Base-by-base conservation (phyloP, 2,329 filamentous ascomycete genomes). In the Talaromyces islandicus region DNA sequence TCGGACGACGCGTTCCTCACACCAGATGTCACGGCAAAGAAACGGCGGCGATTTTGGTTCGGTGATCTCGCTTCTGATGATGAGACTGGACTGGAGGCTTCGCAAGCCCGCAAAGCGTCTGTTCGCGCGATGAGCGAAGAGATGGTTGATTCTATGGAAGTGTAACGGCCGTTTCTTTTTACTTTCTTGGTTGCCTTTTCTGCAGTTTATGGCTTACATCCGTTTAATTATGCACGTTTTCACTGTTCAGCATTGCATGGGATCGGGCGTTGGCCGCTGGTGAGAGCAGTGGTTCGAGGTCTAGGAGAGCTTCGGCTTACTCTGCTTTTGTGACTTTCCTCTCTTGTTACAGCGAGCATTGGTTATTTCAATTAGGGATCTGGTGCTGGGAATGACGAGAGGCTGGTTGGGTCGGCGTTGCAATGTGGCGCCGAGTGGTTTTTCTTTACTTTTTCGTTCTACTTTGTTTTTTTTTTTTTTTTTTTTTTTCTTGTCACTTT, bases 11-110 rank as follows among this genome's bases (percentile, higher is more conserved):
- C 75, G 4, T 81, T 77, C 64, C 70, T 77, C 19, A 81, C 78
- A 17, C 77, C 83, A 2, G 78, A 81, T 63, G 68, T 76, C 3
- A 86, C 86, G 38, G 88, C 88, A 7, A 85, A 85, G 68, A 97
- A 97, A 79, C 88, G 92, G 53, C 91, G 91, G 14, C 85, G 84
- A 63, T 97, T 91, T 75, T 97, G 92, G 93, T 83, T 97, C 3
- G 91, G 92, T 48, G 87, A 91, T 63, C 81, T 81, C 4, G 75
- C 75, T 41, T 69, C 77, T 57, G 70, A 74, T 30, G 72, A 76
- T 56, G 77, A 77, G 48, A 68, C n/a, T 70, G 69, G 6, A 67
- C 70, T 48, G 70, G 27, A 52, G 5, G 10, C 74, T 12, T 72
- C 71, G 51, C 69, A 69, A 14, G 68, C 67, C 29, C 77, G 73